phyloP scores from a whole-genome alignment of 176 grass and related monocot genomes.

The Oryza meridionalis region DNA sequence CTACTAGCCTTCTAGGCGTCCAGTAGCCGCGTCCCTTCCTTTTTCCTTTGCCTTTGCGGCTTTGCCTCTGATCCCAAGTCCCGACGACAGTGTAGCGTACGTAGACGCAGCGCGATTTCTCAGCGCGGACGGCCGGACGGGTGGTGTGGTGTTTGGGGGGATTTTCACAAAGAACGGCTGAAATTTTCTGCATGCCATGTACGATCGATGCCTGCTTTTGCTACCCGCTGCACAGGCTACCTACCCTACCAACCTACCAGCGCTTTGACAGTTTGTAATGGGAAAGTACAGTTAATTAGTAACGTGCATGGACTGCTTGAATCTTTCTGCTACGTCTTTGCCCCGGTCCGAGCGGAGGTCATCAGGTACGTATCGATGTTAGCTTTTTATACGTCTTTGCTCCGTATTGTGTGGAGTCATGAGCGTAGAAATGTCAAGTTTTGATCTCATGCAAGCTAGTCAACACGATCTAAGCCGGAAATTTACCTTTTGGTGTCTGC shows the following conservation, averaged over 20 bases:
- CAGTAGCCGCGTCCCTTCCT: conserved; percentile 33
- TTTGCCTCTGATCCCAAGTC: neutral
- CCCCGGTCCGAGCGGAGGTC: neutral
- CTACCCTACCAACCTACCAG: neutral
- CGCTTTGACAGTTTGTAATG: neutral
- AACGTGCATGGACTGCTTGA: neutral
- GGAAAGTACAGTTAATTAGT: neutral
- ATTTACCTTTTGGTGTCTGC: neutral
- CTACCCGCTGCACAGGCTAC: too few species aligned
- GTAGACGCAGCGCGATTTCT: neutral
- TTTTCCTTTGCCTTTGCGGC: neutral
- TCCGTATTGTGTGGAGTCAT: neutral
- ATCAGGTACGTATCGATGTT: neutral
- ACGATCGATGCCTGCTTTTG: too few species aligned
- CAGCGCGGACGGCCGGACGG: neutral
- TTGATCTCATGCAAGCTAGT: neutral
- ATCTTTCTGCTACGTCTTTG: neutral
- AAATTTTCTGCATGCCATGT: neutral
- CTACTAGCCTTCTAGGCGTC: neutral
- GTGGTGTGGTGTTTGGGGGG: too few species aligned
- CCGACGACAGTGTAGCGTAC: neutral
- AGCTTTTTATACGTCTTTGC: neutral
- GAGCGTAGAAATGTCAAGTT: neutral
- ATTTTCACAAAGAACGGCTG: neutral
- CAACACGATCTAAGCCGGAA: neutral